Evolutionary conservation across 768 basidiomycete species (phyloP).

Genomic region (Galerina marginata): DNA sequence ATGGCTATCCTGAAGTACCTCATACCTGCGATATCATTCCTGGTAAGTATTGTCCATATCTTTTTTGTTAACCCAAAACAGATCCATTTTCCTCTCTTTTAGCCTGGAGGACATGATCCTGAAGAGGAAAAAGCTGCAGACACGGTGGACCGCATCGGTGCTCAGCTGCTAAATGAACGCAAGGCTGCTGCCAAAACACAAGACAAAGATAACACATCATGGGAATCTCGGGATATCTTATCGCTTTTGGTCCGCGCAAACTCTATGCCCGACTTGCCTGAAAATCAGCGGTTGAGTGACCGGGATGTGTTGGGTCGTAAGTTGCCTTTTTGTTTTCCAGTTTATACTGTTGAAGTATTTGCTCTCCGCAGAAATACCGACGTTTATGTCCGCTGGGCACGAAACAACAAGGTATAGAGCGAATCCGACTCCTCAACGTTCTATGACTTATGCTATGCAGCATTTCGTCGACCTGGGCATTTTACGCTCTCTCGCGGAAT

Average conservation of each 20-base stretch:
- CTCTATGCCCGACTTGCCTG: slow-evolving; percentile 56
- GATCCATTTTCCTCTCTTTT: background rate
- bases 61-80: background rate
- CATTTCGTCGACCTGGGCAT: slow-evolving; percentile 58
- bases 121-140: slow-evolving; percentile 32
- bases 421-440: background rate
- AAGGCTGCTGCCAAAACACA: slow-evolving; percentile 39
- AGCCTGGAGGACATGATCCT: slow-evolving; percentile 34
- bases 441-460: slow-evolving; percentile 22
- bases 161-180: slow-evolving; percentile 49
- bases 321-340: slow-evolving; percentile 18
- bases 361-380: slow-evolving; percentile 50
- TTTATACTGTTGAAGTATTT: background rate
- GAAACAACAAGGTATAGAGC: slow-evolving; percentile 50
- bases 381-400: slow-evolving; percentile 59
- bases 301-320: slow-evolving; percentile 58
- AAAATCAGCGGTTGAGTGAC: slow-evolving; percentile 58
- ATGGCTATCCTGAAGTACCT: slow-evolving; percentile 34
- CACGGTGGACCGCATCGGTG: slow-evolving; percentile 52
- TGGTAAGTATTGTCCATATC: slow-evolving; percentile 30
- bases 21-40: slow-evolving; percentile 40
- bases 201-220: slow-evolving; percentile 24
- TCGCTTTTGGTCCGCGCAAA: slow-evolving; percentile 65
- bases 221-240: slow-evolving; percentile 53
- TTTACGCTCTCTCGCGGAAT: slow-evolving; percentile 57